Percentiles rank a stretch among this genome's conserved stretches.
phyloP scores from a whole-genome alignment of 2,329 filamentous ascomycete genomes.

The Curvularia lunata region DNA sequence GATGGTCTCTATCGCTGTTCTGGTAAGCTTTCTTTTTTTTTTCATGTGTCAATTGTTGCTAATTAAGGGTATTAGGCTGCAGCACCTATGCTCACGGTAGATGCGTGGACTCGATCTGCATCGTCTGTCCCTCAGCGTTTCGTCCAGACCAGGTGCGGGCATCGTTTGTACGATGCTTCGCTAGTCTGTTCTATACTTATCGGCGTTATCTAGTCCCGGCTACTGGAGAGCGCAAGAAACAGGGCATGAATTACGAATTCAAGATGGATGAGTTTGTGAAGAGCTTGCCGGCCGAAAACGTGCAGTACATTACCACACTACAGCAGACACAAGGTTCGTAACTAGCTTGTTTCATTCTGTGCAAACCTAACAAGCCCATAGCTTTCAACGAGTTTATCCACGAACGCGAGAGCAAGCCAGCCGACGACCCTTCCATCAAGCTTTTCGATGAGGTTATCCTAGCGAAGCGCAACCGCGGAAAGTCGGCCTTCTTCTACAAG shows the following conservation, averaged over 20 bases:
- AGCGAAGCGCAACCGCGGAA: conserved; percentile 74
- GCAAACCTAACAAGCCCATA: conserved; percentile 35
- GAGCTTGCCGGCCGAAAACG: conserved; percentile 68
- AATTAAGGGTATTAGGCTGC: conserved; percentile 58
- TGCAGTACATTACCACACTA: conserved; percentile 67
- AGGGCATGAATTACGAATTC: conserved; percentile 67
- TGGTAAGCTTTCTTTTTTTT: conserved; percentile 49
- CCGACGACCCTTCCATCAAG: conserved; percentile 69
- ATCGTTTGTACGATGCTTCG: conserved; percentile 72
- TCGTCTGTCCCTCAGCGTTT: conserved; percentile 72
- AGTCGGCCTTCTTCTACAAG: conserved; percentile 69
- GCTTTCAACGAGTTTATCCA: conserved; percentile 86
- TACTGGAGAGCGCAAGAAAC: conserved; percentile 66
- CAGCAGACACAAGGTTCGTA: conserved; percentile 67
- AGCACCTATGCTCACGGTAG: conserved; percentile 61
- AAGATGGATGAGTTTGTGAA: conserved; percentile 71
- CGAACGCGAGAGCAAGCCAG: conserved; percentile 71
- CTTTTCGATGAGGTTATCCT: conserved; percentile 86
- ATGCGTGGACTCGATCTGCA: conserved; percentile 64
- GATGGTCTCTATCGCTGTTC: conserved; percentile 79
- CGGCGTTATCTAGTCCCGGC: conserved; percentile 67
- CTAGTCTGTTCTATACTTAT: conserved; percentile 72
- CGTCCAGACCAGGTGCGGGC: conserved; percentile 70
- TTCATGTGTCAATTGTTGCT: conserved; percentile 20
- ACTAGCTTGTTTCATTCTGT: neutral